A percentile compares a stretch with the other conserved stretches of the same genome.
Conservation (phyloP, 1,284 basidiomycete genomes). For the Pseudozyma thailandica region DNA sequence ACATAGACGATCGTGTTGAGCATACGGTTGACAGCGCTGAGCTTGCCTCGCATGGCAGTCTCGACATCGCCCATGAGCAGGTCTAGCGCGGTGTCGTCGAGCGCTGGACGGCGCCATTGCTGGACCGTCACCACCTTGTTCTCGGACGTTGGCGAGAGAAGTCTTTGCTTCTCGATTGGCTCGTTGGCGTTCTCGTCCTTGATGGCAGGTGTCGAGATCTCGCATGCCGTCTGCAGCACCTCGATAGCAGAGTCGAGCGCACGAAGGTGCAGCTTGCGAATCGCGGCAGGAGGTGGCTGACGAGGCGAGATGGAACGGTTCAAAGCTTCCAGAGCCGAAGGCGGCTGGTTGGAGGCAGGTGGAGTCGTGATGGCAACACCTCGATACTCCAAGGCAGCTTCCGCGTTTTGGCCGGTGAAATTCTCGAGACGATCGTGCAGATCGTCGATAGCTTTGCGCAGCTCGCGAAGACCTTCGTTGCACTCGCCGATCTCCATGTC, state of each 20-base stretch:
- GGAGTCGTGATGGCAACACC: conserved; percentile 75
- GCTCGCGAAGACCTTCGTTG: conserved; percentile 90
- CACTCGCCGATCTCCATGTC: conserved; percentile 94
- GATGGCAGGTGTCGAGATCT: conserved; percentile 87
- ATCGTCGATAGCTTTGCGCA: conserved; percentile 76
- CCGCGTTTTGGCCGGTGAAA: conserved; percentile 26
- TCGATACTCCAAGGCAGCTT: conserved; percentile 77
- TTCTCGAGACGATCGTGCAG: conserved; percentile 50
- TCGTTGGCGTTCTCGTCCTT: conserved; percentile 80
- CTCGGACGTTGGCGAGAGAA: conserved; percentile 75
- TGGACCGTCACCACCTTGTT: conserved; percentile 56
- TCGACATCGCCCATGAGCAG: conserved; percentile 87
- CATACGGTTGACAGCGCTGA: conserved; percentile 93
- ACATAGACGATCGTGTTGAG: conserved; percentile 97
- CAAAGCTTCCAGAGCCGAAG: conserved; percentile 65
- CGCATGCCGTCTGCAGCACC: conserved; percentile 80
- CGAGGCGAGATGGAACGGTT: conserved; percentile 58
- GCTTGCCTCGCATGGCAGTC: conserved; percentile 87
- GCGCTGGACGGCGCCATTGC: conserved; percentile 46
- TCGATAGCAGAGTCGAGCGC: conserved; percentile 86
- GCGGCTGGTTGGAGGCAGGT: conserved; percentile 61
- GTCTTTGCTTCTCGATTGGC: conserved; percentile 88
- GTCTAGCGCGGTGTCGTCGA: conserved; percentile 80
- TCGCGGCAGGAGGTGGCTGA: conserved; percentile 44
- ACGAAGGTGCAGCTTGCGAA: conserved; percentile 71